A percentile compares a stretch with the other conserved stretches of the same genome.
phyloP scores from a whole-genome alignment of 352 stramenopile genomes.

The Blastocystis sp. region DNA sequence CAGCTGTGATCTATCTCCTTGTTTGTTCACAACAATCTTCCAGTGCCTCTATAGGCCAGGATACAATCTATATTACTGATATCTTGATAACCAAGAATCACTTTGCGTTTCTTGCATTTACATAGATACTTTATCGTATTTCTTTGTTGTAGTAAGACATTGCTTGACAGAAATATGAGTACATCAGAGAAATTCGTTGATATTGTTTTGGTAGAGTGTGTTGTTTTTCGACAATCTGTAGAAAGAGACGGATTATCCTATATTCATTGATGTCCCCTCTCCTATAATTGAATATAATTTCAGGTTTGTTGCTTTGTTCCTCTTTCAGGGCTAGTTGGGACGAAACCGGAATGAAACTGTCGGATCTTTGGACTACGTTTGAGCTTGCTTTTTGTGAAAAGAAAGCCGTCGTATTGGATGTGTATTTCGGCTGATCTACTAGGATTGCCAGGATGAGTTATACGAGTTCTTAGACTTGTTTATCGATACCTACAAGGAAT shows the following conservation, averaged over 20 bases:
- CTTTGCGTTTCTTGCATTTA: not conserved
- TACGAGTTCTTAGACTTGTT: conserved; percentile 40
- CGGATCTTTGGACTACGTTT: conserved; percentile 56
- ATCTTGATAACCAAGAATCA: not conserved
- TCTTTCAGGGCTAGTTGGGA: conserved; percentile 24
- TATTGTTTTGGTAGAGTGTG: not conserved
- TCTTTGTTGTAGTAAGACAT: not conserved
- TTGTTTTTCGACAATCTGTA: not conserved
- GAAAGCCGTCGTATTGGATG: conserved; percentile 23
- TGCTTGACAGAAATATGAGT: not conserved
- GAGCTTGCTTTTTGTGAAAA: conserved; percentile 58
- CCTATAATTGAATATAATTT: conserved; percentile 59
- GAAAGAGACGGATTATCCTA: conserved; percentile 15
- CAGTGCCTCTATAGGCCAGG: not conserved
- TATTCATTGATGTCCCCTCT: not conserved
- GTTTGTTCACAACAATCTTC: not conserved
- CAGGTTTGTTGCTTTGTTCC: not conserved
- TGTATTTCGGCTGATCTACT: not conserved
- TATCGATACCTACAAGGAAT: conserved; percentile 32
- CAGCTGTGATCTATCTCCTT: too few species aligned
- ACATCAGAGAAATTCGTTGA: not conserved
- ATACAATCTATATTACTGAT: too few species aligned
- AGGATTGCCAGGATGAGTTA: conserved; percentile 53
- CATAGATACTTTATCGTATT: not conserved
- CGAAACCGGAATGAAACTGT: conserved; percentile 51